Base-by-base conservation (phyloP, 768 basidiomycete genomes). In the Rhizopogon vesiculosus region DNA sequence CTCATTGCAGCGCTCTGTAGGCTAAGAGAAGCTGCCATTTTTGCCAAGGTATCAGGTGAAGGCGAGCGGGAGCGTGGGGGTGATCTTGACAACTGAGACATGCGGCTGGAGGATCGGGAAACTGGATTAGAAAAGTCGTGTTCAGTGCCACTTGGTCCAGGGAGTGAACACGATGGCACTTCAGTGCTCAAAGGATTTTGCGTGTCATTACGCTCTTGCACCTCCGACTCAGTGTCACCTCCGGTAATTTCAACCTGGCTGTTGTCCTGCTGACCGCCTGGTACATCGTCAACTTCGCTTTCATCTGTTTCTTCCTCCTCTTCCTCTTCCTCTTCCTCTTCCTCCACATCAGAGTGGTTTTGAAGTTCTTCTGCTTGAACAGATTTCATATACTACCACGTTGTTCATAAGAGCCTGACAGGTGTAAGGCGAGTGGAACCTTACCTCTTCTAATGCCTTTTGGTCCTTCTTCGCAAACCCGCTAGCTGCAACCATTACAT, bases 401-500 rank as follows among this genome's bases (percentile, higher is more conserved):
- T 68, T 58, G 59, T 63, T 53, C 60, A 50, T 60, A 58, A 60
- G 55, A 53, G 55, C 51, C 59, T n/a, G 33, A 56, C 51, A 59
- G 59, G 35, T 22, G 56, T 56, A 35, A 64, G 58, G 48, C 50
- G 61, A 62, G 18, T 53, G 51, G 51, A 49, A 64, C 69, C 82
- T 65, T 57, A 95, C 95, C 77, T 93, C 86, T 71, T 94, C 92
- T 54, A 98, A 73, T 42, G 81, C 73, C 64, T 85, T 83, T 78
- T 91, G 84, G 66, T 96, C 87, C 64, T 86, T 87, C 61, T 87
- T 79, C 57, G 85, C 85, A 71, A 96, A 98, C 25, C 96, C 96
- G 75, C 93, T 96, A 2, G 97, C 97, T 48, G 89, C 89, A 6
- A 98, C 95, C 61, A 91, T 80, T 18, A 97, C 85, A 74, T 99